Conservation (phyloP, 441 rosid genomes). For the Corymbia citriodora region DNA sequence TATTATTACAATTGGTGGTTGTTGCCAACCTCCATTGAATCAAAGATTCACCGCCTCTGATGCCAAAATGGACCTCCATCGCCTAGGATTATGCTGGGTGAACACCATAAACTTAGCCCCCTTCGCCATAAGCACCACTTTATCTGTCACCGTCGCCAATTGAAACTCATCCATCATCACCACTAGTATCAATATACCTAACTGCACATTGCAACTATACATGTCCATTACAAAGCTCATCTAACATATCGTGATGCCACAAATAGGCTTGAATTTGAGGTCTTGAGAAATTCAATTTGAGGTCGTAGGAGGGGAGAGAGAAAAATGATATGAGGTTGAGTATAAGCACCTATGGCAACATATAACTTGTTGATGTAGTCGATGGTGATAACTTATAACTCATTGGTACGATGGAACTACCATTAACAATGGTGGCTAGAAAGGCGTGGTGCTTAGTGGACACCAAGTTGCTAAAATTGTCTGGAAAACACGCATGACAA, state of each 20-base stretch:
- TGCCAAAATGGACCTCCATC: neutral
- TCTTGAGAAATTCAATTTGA: neutral
- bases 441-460: fast-evolving
- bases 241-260: fast-evolving
- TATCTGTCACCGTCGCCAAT: neutral
- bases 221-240: neutral
- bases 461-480: neutral
- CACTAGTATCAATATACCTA: neutral
- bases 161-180: neutral
- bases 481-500: neutral
- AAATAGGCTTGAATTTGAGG: neutral
- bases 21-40: neutral
- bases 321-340: neutral
- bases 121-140: neutral
- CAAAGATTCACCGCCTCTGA: neutral
- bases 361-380: too few relatives aligned
- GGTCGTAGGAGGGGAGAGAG: neutral
- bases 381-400: fast-evolving
- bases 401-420: neutral
- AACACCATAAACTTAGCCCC: neutral
- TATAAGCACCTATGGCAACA: neutral
- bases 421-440: fast-evolving
- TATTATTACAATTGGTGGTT: neutral
- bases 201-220: neutral
- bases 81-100: neutral